phyloP scores from a whole-genome alignment of 148 eudicot species.

The Gaultheria prostrata region DNA sequence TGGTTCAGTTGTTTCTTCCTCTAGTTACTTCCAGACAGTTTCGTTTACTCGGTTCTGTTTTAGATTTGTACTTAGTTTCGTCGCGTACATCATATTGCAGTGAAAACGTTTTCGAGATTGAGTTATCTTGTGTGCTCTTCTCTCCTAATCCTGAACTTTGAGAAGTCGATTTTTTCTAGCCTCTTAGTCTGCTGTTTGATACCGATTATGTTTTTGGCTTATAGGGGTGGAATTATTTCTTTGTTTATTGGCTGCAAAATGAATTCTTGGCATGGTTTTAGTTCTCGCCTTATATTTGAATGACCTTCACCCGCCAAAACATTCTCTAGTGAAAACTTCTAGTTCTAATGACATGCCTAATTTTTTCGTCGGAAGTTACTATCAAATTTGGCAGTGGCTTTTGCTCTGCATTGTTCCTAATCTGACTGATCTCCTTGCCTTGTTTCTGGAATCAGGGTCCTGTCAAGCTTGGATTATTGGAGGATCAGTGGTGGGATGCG shows the following conservation, averaged over 20 bases:
- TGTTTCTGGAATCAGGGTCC: background rate
- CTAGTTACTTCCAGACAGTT: background rate
- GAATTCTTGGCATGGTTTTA: background rate
- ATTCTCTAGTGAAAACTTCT: background rate
- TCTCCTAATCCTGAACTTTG: background rate
- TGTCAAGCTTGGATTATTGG: background rate
- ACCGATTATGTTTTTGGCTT: background rate
- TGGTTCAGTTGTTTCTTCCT: conserved; percentile 1
- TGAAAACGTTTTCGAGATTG: background rate
- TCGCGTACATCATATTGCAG: background rate
- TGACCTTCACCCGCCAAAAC: background rate
- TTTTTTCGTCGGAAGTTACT: background rate
- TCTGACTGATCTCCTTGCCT: background rate
- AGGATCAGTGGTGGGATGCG: background rate
- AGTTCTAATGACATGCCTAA: background rate
- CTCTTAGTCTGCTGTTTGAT: background rate
- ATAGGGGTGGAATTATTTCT: background rate
- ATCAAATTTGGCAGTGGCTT: background rate
- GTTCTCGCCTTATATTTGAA: background rate
- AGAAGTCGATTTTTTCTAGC: background rate
- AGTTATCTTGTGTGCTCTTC: background rate
- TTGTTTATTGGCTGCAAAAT: background rate
- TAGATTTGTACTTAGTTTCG: background rate
- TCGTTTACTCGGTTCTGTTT: background rate
- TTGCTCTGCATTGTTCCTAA: background rate